Conservation (phyloP, 2,329 filamentous ascomycete genomes). For the Furcasterigmium furcatum region DNA sequence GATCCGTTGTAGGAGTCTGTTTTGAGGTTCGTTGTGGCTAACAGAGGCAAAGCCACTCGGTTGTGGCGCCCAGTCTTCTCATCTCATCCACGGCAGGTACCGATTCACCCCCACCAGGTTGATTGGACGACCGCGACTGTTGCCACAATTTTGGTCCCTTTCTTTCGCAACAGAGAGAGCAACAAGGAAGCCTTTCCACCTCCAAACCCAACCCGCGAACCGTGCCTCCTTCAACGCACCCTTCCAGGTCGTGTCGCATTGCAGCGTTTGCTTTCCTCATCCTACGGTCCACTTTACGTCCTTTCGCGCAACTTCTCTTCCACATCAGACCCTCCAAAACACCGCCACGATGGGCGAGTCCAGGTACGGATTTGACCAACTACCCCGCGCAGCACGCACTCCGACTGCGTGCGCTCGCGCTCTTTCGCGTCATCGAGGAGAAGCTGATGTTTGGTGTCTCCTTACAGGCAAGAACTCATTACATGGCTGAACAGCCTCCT, state of each 20-base stretch:
- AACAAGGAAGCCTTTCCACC: neutral
- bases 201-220: neutral
- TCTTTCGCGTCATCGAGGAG: neutral
- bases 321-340: slow-evolving; percentile 2
- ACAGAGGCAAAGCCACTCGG: too few relatives aligned
- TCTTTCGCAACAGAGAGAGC: neutral
- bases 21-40: too few relatives aligned
- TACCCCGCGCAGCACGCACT: slow-evolving; percentile 10
- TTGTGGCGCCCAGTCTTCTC: too few relatives aligned
- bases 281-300: slow-evolving; percentile 7
- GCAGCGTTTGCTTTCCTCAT: slow-evolving; percentile 5
- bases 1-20: too few relatives aligned
- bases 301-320: slow-evolving; percentile 4
- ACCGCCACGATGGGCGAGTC: slow-evolving; percentile 58
- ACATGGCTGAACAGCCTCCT: slow-evolving; percentile 97
- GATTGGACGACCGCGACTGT: slow-evolving; percentile 31
- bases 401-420: neutral
- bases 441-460: slow-evolving; percentile 1
- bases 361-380: slow-evolving; percentile 50
- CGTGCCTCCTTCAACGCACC: neutral
- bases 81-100: too few relatives aligned
- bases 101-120: slow-evolving; percentile 26
- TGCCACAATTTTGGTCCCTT: slow-evolving; percentile 1
- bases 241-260: neutral
- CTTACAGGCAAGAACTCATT: slow-evolving; percentile 84